Evolutionary conservation across 2,329 filamentous ascomycete species (phyloP).

Genomic region (Neoscytalidium dimidiatum): DNA sequence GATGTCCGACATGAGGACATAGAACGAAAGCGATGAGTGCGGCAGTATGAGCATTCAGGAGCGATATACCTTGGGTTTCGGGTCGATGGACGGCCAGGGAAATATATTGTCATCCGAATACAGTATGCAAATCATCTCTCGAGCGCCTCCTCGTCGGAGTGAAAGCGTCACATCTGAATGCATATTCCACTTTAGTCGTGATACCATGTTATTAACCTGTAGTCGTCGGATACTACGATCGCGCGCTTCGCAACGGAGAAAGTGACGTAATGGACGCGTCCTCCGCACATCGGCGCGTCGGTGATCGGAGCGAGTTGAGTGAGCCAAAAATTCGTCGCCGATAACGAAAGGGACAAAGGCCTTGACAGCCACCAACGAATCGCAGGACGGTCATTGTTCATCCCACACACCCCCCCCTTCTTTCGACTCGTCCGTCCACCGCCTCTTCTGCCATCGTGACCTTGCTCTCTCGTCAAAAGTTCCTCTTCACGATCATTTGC

Average conservation of each 20-base stretch:
- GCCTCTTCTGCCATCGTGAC: constrained; percentile 5
- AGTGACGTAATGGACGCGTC: background rate
- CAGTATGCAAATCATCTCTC: too few species aligned
- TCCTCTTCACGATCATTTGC: constrained; percentile 11
- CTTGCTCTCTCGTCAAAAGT: constrained; percentile 8
- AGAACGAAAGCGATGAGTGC: background rate
- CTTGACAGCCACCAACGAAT: background rate
- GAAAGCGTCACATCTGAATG: too few species aligned
- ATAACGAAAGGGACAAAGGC: background rate
- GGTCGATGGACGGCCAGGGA: background rate
- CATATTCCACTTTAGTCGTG: too few species aligned
- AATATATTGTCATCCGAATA: too few species aligned
- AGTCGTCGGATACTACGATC: background rate
- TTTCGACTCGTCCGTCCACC: background rate
- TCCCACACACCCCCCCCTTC: background rate
- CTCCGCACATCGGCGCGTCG: constrained; percentile 6
- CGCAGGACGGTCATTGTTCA: background rate
- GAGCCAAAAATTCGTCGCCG: constrained; percentile 6
- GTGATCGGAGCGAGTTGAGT: background rate
- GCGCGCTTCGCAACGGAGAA: background rate
- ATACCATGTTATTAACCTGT: background rate
- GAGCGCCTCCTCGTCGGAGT: too few species aligned
- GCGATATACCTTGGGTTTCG: background rate
- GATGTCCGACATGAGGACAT: background rate
- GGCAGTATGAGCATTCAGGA: background rate